Base-by-base conservation (phyloP, 768 basidiomycete genomes). In the Psilocybe cubensis region DNA sequence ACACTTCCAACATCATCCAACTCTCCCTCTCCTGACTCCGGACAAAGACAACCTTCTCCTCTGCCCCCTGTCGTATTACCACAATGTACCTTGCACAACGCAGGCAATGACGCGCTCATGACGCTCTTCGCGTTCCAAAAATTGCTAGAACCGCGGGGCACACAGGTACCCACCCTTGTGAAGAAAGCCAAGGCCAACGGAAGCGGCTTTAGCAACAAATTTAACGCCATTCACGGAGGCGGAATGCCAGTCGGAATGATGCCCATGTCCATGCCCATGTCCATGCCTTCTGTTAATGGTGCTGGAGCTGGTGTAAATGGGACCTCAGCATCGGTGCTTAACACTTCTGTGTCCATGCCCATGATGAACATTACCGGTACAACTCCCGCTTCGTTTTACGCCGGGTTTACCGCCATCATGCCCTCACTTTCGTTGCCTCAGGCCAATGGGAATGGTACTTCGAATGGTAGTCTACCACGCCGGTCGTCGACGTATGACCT, bases 61-160 rank as follows among this genome's bases (percentile, higher is more conserved):
- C 62, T 52, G 17, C 46, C 51, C 3, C 66, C 70, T n/a, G 46
- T 72, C 21, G 56, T 62, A 25, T 68, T 79, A 18, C 79, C 72
- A 14, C 70, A 74, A 54, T 84, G 82, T 56, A 67, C 70, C 12
- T 67, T 88, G 57, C 83, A 89, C 68, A 92, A 92, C 64, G 75
- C 91, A n/a, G 91, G 91, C 12, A 94, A 94, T 68, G 87, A 91
- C 59, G 88, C 92, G 3, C 84, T 89, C 64, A 76, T 89, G 76
- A 74, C 76, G 49, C 79, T 94, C 25, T 83, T 89, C 40, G 83
- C 78, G 11, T 75, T 93, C 27, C 91, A 94, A 65, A 75, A 83
- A 63, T 79, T 94, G 35, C 70, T 91, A 11, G 86, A 88, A 52
- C 87, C 85, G 0, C 69, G 71, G 20, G 71, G 72, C 11, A 80